Evolutionary conservation across 2,329 filamentous ascomycete species (phyloP).

Genomic region (Biscogniauxia marginata): DNA sequence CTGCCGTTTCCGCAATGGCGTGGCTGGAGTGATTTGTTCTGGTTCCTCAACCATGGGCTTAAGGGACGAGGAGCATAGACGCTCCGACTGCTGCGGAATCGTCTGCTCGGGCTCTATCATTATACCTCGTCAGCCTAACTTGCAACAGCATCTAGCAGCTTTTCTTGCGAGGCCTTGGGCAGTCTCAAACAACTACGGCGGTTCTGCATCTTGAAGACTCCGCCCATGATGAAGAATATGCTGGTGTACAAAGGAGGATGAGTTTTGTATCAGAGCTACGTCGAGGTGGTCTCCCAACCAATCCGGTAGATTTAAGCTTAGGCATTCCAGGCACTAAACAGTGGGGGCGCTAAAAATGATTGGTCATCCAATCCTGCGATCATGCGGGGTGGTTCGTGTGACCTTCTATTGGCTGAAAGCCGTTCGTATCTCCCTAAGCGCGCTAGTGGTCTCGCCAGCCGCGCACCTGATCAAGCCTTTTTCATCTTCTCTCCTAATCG

Average conservation of each 20-base stretch:
- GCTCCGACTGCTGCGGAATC: not conserved
- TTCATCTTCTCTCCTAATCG: no score
- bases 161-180: not conserved
- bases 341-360: no score
- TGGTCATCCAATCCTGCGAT: no score
- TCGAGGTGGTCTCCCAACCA: no score
- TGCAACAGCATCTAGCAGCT: not conserved
- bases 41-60: not conserved
- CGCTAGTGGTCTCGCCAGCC: no score
- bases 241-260: not conserved
- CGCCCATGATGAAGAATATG: not conserved
- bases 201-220: not conserved
- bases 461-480: no score
- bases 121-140: not conserved
- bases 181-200: not conserved
- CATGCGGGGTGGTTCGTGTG: no score
- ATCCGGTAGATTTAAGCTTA: no score
- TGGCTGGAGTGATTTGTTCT: not conserved
- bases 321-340: no score
- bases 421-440: no score
- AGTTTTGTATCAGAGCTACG: not conserved
- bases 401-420: no score
- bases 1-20: not conserved
- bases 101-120: not conserved
- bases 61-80: not conserved